phyloP scores from a whole-genome alignment of 495 filamentous ascomycete species.

The Entonaema liquescens region DNA sequence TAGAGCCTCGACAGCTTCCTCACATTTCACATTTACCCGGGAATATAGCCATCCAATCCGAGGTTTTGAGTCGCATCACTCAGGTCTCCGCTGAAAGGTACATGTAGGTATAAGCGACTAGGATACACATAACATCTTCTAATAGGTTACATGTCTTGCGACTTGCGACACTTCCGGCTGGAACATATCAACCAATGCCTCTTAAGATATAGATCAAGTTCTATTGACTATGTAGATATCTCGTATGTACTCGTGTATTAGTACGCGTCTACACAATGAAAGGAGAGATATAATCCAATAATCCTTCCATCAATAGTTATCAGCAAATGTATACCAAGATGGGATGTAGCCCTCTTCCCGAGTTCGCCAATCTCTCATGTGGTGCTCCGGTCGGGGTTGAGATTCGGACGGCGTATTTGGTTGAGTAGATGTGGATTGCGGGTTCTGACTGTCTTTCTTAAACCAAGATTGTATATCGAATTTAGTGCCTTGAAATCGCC shows the following conservation, averaged over 20 bases:
- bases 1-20: constrained; percentile 12
- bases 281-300: background rate
- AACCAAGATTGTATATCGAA: background rate
- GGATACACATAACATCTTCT: background rate
- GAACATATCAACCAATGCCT: background rate
- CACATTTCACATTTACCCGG: constrained; percentile 23
- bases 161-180: background rate
- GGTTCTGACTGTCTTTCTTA: background rate
- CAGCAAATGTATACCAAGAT: background rate
- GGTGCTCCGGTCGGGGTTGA: background rate
- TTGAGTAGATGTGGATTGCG: background rate
- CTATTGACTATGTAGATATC: background rate
- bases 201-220: too few species aligned
- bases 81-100: background rate
- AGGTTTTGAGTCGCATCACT: background rate
- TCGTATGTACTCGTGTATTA: background rate
- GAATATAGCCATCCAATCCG: background rate
- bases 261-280: background rate
- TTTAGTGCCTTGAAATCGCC: background rate
- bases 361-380: background rate
- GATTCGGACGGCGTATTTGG: background rate
- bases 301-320: background rate
- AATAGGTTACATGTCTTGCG: background rate
- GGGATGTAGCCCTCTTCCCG: background rate
- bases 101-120: background rate